Conservation (phyloP, 208 protist genomes). For the Balamuthia mandrillaris region DNA sequence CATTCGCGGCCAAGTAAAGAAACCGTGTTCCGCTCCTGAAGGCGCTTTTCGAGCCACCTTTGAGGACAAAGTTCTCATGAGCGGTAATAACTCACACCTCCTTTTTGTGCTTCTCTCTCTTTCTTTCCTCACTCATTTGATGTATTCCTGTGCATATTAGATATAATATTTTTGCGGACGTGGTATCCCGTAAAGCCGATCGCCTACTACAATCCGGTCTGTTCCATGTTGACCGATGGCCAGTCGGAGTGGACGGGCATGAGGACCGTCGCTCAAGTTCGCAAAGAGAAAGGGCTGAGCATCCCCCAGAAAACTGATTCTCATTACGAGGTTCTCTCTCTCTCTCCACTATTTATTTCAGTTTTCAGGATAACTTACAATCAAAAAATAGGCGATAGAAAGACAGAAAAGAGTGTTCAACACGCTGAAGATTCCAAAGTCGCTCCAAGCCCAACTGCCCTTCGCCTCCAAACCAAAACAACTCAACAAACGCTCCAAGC, state of each 20-base stretch:
- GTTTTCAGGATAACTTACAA: background rate
- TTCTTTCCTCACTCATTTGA: background rate
- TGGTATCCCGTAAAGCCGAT: slow-evolving; percentile 92
- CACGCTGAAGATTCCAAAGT: slow-evolving; percentile 68
- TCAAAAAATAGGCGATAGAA: slow-evolving; percentile 45
- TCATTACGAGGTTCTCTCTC: slow-evolving; percentile 54
- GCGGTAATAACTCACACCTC: slow-evolving; percentile 47
- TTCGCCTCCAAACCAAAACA: slow-evolving; percentile 74
- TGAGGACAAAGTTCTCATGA: slow-evolving; percentile 96
- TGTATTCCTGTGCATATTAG: slow-evolving; percentile 54
- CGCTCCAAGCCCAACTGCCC: slow-evolving; percentile 68
- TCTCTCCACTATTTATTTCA: background rate
- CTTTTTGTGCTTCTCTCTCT: no score
- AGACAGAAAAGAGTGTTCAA: slow-evolving; percentile 60
- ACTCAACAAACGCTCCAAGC: background rate
- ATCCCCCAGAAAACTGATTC: slow-evolving; percentile 69
- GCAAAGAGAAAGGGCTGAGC: slow-evolving; percentile 51
- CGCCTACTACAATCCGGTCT: slow-evolving; percentile 94
- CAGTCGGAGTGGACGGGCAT: slow-evolving; percentile 59
- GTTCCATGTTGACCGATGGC: slow-evolving; percentile 61
- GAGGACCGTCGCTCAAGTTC: slow-evolving; percentile 67
- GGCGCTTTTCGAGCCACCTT: slow-evolving; percentile 96
- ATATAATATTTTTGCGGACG: slow-evolving; percentile 98
- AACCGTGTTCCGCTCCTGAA: slow-evolving; percentile 79
- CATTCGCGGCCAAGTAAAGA: slow-evolving; percentile 98